phyloP scores from a whole-genome alignment of 768 basidiomycete genomes.

The Boletus subcaerulescens region DNA sequence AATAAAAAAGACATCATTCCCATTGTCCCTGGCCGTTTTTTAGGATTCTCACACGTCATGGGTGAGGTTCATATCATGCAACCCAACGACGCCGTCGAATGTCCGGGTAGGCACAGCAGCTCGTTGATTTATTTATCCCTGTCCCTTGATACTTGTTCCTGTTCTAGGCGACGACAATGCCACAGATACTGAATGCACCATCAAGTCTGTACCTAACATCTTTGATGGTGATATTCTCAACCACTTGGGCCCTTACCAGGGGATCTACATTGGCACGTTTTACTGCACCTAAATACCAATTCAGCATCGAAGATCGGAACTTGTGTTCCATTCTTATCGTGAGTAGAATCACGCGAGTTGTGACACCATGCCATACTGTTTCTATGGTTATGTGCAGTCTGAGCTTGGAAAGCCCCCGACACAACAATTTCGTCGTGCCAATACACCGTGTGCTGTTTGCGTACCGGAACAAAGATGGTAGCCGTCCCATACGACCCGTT shows the following conservation, averaged over 20 bases:
- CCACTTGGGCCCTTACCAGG: constrained; percentile 58
- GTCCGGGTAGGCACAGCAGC: constrained; percentile 34
- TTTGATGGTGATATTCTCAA: constrained; percentile 46
- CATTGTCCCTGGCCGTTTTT: constrained; percentile 49
- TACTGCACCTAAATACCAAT: constrained; percentile 29
- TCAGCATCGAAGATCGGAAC: background rate
- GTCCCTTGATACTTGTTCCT: background rate
- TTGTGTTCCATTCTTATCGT: constrained; percentile 4
- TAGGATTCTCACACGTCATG: constrained; percentile 43
- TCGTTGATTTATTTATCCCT: background rate
- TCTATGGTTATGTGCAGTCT: background rate
- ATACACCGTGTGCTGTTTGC: too few species aligned
- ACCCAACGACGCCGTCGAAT: constrained; percentile 36
- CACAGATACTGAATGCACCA: constrained; percentile 51
- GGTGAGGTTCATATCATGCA: constrained; percentile 45
- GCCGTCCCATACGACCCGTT: background rate
- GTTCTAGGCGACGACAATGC: constrained; percentile 51
- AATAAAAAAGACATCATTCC: constrained; percentile 47
- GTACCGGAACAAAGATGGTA: background rate
- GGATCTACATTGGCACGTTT: constrained; percentile 53
- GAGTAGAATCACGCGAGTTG: background rate
- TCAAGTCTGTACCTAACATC: constrained; percentile 52
- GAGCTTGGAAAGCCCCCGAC: background rate
- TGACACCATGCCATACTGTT: background rate
- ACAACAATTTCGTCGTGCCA: too few species aligned